Conservation (phyloP, 805 yeast species). For the Yarrowia keelungensis region DNA sequence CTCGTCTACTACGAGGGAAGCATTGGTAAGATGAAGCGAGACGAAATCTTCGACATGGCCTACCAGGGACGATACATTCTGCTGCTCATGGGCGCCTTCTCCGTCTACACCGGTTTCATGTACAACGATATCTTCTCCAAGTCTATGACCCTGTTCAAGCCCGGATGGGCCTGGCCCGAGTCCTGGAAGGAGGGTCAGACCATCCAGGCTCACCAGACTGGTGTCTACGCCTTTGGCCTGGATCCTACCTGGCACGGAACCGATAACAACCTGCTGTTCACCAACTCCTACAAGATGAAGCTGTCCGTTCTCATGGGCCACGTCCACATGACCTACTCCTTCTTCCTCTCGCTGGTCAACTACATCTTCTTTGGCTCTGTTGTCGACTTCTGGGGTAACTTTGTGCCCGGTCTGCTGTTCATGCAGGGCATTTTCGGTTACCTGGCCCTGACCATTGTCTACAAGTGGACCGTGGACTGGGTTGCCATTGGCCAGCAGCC, state of each 20-base stretch:
- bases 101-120: conserved; percentile 92
- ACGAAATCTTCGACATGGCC: conserved; percentile 97
- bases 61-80: conserved; percentile 90
- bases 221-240: conserved; percentile 82
- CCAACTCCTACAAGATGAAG: conserved; percentile 98
- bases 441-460: conserved; percentile 80
- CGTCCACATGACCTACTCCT: conserved; percentile 91
- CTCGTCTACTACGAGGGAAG: conserved; percentile 77
- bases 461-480: conserved; percentile 97
- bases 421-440: conserved; percentile 98
- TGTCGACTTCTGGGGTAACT: conserved; percentile 89
- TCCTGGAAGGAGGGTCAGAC: conserved; percentile 71
- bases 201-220: conserved; percentile 68
- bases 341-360: conserved; percentile 82
- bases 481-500: conserved; percentile 74
- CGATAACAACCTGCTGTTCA: conserved; percentile 85
- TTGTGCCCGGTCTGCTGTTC: conserved; percentile 90
- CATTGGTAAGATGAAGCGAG: conserved; percentile 73
- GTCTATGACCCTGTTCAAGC: conserved; percentile 83
- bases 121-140: conserved; percentile 94
- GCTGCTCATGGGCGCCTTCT: conserved; percentile 89
- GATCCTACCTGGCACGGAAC: conserved; percentile 98
- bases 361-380: conserved; percentile 68
- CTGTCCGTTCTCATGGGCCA: conserved; percentile 94
- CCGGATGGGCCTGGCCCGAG: conserved; percentile 96